phyloP scores from a whole-genome alignment of 2,329 filamentous ascomycete genomes.

The Fusarium sambucinum region DNA sequence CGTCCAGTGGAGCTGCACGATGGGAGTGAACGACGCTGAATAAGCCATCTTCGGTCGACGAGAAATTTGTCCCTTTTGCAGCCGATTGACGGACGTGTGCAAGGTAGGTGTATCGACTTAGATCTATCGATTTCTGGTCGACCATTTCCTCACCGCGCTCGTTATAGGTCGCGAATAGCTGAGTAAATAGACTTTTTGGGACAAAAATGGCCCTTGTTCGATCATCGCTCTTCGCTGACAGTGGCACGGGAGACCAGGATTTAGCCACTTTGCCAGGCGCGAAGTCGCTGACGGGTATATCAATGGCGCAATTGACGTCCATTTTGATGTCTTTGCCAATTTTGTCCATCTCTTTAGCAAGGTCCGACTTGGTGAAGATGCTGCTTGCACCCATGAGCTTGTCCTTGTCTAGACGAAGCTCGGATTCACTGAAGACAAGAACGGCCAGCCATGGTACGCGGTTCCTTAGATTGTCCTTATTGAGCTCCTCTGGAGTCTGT shows the following conservation, averaged over 20 bases:
- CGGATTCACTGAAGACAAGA: constrained; percentile 49
- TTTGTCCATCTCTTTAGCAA: background rate
- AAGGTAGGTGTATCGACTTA: constrained; percentile 49
- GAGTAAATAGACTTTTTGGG: constrained; percentile 43
- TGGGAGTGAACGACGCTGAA: background rate
- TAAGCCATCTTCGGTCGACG: too few species aligned
- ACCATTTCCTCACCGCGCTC: background rate
- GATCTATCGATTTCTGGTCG: constrained; percentile 19
- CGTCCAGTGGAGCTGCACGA: background rate
- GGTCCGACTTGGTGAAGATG: background rate
- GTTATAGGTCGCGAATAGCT: constrained; percentile 39
- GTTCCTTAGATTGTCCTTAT: constrained; percentile 28
- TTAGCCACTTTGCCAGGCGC: background rate
- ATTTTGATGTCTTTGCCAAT: background rate
- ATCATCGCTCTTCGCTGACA: background rate
- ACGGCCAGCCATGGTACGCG: constrained; percentile 58
- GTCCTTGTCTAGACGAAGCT: constrained; percentile 48
- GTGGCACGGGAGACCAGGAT: background rate
- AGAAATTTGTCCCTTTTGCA: too few species aligned
- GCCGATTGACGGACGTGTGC: constrained; percentile 55
- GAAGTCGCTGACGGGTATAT: constrained; percentile 15
- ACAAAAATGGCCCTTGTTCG: constrained; percentile 51
- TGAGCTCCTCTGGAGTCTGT: too few species aligned
- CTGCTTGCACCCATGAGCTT: constrained; percentile 32
- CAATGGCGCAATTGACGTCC: constrained; percentile 18